A percentile compares a stretch with the other conserved stretches of the same genome.
Conservation (phyloP, 2,329 filamentous ascomycete species). For the Diaporthe aspalathi region DNA sequence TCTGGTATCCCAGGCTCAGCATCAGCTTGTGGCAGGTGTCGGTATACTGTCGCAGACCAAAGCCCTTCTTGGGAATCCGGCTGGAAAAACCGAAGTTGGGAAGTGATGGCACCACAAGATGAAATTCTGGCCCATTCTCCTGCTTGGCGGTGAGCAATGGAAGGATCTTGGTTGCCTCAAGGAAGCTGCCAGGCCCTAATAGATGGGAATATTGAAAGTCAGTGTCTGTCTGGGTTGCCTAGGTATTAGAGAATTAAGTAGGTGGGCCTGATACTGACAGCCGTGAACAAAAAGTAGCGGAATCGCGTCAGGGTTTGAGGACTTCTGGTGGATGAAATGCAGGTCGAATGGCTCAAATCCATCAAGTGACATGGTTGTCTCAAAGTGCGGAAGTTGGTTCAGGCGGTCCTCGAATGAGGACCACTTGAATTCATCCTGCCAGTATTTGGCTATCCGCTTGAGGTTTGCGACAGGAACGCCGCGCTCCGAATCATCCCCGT, state of each 20-base stretch:
- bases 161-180: constrained; percentile 52
- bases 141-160: constrained; percentile 46
- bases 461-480: constrained; percentile 71
- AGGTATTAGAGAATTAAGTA: not conserved
- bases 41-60: constrained; percentile 47
- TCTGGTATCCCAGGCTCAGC: constrained; percentile 51
- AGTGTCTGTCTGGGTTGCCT: no score
- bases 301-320: constrained; percentile 46
- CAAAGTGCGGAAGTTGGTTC: constrained; percentile 71
- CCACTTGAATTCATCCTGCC: constrained; percentile 71
- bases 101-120: constrained; percentile 58
- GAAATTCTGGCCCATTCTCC: constrained; percentile 51
- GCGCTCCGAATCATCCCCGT: constrained; percentile 59
- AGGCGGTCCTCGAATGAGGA: constrained; percentile 66
- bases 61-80: constrained; percentile 45
- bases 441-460: constrained; percentile 67
- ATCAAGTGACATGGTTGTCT: constrained; percentile 62
- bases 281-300: constrained; percentile 56
- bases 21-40: constrained; percentile 52
- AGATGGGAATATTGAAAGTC: no score
- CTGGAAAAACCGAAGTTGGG: constrained; percentile 56
- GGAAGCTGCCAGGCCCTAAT: constrained; percentile 51
- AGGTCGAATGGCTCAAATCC: constrained; percentile 70
- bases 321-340: constrained; percentile 71
- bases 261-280: constrained; percentile 41